A percentile compares a stretch with the other conserved stretches of the same genome.
Conservation (phyloP, 495 filamentous ascomycete genomes). For the Neurospora sp. region DNA sequence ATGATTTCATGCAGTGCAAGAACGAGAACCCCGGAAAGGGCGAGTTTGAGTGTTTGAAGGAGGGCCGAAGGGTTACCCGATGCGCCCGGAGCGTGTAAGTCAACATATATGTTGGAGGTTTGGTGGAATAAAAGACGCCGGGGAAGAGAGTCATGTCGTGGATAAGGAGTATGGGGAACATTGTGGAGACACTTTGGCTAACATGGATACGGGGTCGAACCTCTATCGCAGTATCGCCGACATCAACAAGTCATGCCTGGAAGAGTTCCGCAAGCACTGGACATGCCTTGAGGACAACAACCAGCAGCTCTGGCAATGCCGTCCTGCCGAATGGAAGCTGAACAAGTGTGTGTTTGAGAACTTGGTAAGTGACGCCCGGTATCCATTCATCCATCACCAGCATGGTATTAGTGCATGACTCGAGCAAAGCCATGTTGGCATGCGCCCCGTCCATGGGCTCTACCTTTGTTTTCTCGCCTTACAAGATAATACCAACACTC, state of each 20-base stretch:
- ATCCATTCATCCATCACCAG: not conserved
- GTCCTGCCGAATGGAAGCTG: constrained; percentile 64
- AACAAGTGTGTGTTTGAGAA: constrained; percentile 95
- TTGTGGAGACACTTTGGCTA: not conserved
- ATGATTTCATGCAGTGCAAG: constrained; percentile 99
- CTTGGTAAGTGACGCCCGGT: constrained; percentile 50
- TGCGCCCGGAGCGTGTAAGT: constrained; percentile 95
- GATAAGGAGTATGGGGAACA: not conserved
- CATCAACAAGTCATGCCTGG: constrained; percentile 88
- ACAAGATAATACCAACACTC: not conserved
- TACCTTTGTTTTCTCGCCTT: no score
- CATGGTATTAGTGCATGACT: not conserved
- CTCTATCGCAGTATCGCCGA: constrained; percentile 63
- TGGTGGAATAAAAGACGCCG: not conserved
- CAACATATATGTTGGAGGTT: not conserved
- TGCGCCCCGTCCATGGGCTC: not conserved
- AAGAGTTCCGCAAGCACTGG: constrained; percentile 88
- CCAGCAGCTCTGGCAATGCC: constrained; percentile 89
- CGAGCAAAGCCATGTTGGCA: not conserved
- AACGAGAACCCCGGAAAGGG: constrained; percentile 75
- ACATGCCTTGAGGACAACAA: constrained; percentile 95
- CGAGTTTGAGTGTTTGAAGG: constrained; percentile 89
- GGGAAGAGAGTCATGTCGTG: not conserved
- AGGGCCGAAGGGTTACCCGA: constrained; percentile 90
- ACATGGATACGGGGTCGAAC: not conserved